Conservation (phyloP, 805 yeast genomes). For the Lipomyces oligophaga region DNA sequence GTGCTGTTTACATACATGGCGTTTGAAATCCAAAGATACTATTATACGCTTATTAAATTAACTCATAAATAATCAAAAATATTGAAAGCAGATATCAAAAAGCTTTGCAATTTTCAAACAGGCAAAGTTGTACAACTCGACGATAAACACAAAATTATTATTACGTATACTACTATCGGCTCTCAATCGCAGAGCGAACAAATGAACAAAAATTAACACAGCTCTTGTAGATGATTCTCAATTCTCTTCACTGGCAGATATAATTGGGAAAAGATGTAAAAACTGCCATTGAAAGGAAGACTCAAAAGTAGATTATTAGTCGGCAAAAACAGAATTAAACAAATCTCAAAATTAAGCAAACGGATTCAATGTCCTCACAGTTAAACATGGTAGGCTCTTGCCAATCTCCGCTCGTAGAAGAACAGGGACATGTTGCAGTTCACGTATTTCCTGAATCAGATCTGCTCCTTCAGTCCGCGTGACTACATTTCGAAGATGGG, state of each 20-base stretch:
- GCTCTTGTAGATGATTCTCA: too few species aligned
- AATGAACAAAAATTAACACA: too few species aligned
- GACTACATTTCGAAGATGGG: constrained; percentile 54
- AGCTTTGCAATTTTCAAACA: too few species aligned
- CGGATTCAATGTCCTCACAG: constrained; percentile 88
- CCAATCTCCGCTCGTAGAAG: constrained; percentile 87
- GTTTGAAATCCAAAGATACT: too few species aligned
- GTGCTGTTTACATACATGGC: too few species aligned
- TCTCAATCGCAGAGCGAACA: too few species aligned
- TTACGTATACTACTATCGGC: too few species aligned
- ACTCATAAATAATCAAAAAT: too few species aligned
- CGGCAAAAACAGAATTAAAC: background rate
- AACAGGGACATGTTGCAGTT: constrained; percentile 75
- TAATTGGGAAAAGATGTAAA: background rate
- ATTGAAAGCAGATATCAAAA: too few species aligned
- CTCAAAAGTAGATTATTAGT: background rate
- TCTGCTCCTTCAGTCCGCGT: constrained; percentile 50
- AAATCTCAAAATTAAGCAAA: constrained; percentile 40
- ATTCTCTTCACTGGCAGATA: background rate
- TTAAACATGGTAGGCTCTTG: constrained; percentile 91
- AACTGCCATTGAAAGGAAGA: background rate
- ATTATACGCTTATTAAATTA: too few species aligned
- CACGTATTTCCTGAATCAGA: constrained; percentile 75
- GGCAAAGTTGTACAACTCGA: too few species aligned
- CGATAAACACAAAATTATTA: too few species aligned